Evolutionary conservation across 805 yeast genomes (phyloP).

Genomic region (Pichia phayaonensis): DNA sequence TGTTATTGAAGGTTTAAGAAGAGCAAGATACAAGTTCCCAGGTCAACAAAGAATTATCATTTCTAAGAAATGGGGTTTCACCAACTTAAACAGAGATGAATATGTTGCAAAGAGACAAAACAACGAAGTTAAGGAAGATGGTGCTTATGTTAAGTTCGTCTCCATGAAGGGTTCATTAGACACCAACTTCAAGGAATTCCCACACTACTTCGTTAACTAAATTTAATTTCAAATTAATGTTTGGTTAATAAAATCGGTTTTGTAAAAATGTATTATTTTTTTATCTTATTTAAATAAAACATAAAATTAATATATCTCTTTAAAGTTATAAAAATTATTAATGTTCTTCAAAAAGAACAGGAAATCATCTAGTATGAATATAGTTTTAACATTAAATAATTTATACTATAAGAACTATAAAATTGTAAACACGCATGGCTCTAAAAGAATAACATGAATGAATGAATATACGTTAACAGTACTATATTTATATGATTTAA

Average conservation of each 20-base stretch:
- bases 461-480: not conserved
- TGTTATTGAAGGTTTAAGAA: conserved; percentile 98
- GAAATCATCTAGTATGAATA: no score
- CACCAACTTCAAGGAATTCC: conserved; percentile 88
- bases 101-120: conserved; percentile 90
- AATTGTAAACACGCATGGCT: not conserved
- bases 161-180: conserved; percentile 93
- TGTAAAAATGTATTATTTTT: not conserved
- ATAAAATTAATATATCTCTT: not conserved
- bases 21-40: conserved; percentile 99
- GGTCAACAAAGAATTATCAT: conserved; percentile 99
- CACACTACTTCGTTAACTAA: conserved; percentile 59
- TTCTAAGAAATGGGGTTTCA: conserved; percentile 99
- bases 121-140: conserved; percentile 99
- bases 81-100: conserved; percentile 96
- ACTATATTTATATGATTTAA: not conserved
- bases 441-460: not conserved
- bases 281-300: not conserved
- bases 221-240: conserved; percentile 5
- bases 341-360: no score
- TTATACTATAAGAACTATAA: not conserved
- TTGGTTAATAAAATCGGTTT: conserved; percentile 4
- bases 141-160: conserved; percentile 99
- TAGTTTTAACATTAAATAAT: not conserved
- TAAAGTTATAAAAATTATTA: not conserved